A percentile compares a stretch with the other conserved stretches of the same genome.
phyloP scores from a whole-genome alignment of 129 eudicot species.

The Pittosporum tobira region DNA sequence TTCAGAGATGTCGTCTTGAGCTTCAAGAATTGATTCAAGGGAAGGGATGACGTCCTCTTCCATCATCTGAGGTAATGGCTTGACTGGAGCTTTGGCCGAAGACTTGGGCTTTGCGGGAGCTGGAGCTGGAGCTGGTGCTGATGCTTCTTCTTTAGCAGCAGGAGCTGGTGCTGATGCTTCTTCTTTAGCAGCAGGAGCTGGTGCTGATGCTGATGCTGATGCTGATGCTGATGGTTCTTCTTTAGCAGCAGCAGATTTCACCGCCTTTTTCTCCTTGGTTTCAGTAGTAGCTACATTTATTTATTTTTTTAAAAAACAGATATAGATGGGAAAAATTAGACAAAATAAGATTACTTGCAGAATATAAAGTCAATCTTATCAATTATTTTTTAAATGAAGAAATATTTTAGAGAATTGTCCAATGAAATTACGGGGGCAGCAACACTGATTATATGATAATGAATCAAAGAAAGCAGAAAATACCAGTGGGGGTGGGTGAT shows the following conservation, averaged over 20 bases:
- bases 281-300: conserved; percentile 53
- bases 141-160: conserved; percentile 22
- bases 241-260: conserved; percentile 30
- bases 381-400: no score
- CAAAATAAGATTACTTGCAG: background rate
- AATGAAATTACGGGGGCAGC: no score
- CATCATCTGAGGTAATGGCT: conserved; percentile 74
- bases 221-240: no score
- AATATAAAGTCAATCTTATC: background rate
- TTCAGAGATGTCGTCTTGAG: conserved; percentile 52
- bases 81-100: conserved; percentile 50
- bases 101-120: conserved; percentile 47
- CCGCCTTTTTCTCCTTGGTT: conserved; percentile 48
- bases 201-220: no score
- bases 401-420: no score
- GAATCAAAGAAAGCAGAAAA: background rate
- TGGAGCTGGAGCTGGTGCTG: conserved; percentile 37
- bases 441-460: background rate
- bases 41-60: conserved; percentile 86
- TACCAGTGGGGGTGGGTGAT: conserved; percentile 66
- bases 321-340: background rate
- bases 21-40: conserved; percentile 45
- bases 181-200: conserved; percentile 29
- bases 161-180: conserved; percentile 39
- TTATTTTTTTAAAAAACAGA: no score